These are phyloP conservation scores for Allantophomopsis cytisporea DNA, from an alignment of 2,329 filamentous ascomycete species.

Conservation along the genomic window DNA sequence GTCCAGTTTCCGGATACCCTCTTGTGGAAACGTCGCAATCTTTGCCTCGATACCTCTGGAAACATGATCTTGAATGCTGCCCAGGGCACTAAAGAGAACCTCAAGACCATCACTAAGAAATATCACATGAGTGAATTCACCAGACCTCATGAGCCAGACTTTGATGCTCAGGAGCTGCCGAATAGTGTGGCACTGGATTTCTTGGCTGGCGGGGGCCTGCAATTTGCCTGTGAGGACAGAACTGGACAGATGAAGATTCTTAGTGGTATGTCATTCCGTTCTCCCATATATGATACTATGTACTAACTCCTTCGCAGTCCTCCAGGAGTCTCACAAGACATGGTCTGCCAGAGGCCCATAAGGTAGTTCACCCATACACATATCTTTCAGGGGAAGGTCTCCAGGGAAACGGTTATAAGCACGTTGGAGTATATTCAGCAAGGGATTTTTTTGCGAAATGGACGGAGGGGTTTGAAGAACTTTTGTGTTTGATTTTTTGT, in stretches of 20 bases:
- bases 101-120: slow-evolving; percentile 46
- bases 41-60: slow-evolving; percentile 73
- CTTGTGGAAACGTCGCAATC: slow-evolving; percentile 86
- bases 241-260: slow-evolving; percentile 40
- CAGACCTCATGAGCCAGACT: slow-evolving; percentile 68
- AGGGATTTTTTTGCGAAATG: too few species aligned
- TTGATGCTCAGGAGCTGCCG: slow-evolving; percentile 84
- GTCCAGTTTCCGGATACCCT: slow-evolving; percentile 95
- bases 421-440: too few species aligned
- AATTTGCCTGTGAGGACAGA: slow-evolving; percentile 51
- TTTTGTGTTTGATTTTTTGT: too few species aligned
- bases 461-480: too few species aligned
- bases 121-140: slow-evolving; percentile 82
- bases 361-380: neutral
- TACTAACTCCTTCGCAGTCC: neutral
- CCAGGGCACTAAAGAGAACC: slow-evolving; percentile 28
- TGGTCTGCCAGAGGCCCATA: neutral
- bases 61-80: slow-evolving; percentile 68
- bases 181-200: slow-evolving; percentile 62
- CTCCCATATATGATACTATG: too few species aligned
- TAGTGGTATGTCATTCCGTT: slow-evolving; percentile 16
- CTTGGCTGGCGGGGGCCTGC: slow-evolving; percentile 46
- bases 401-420: too few species aligned
- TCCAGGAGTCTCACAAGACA: neutral
- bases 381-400: too few species aligned